Evolutionary conservation across 805 yeast species (phyloP), one percentile per base, ranked within the genome.

Genomic region (Candida corydali): DNA sequence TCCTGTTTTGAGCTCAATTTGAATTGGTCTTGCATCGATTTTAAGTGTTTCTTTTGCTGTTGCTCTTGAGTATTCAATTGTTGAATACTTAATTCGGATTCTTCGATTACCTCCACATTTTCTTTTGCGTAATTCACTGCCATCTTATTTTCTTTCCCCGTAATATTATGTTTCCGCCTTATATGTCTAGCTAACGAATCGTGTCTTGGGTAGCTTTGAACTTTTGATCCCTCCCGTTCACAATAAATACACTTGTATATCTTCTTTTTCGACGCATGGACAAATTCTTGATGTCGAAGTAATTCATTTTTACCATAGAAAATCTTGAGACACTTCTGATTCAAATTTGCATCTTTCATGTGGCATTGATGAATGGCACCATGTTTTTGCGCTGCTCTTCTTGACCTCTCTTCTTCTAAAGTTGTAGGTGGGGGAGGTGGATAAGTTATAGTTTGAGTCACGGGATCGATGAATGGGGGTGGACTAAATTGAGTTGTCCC

Each of bases 121-220:
- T 62, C 65, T 39, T 67, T 63, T 3, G 73, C 73, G 40, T 63
- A 59, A 42, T 57, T 56, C n/a, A 67, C 70, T 1, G 73, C 73
- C 48, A 58, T 46, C 39, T 65, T 67, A 46, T 66, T 66, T 32
- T 65, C 73, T 33, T 62, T 61, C 3, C 73, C 73, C 3, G 69
- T 63, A 16, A 67, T 58, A 1, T 69, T 69, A 45, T 67, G 73
- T 43, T 66, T 66, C 34, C 72, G 49, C 17, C 72, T 48, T 8
- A 67, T 63, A 40, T 67, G 73, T 33, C 73, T 52, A 1, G 73
- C 68, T 29, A 67, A 50, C 9, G 70, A 64, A 42, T 67, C 73
- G 42, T 66, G 70, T 14, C 72, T 49, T 1, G 72, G 72, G 40
- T 67, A 67, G 39, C 67, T 57, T 43, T 65, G 70, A 0, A 63